A percentile compares a stretch with the other conserved stretches of the same genome.
Evolutionary conservation across 1,284 basidiomycete genomes (phyloP).

Genomic region (Ustilago xerochloae): DNA sequence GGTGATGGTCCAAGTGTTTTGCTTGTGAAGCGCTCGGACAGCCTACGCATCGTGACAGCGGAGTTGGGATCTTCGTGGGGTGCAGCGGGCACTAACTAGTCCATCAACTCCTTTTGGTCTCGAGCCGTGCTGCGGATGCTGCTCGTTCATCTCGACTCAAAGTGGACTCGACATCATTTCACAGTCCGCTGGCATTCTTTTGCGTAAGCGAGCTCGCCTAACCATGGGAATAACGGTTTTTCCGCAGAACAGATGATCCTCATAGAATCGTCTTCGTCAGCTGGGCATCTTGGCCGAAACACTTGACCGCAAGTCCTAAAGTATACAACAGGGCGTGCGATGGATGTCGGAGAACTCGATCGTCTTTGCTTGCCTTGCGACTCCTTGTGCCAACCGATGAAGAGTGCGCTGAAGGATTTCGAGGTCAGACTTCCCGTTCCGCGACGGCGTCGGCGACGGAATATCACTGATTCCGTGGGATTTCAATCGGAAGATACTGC

Average conservation of each 20-base stretch:
- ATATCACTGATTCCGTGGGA: no score
- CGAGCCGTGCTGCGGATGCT: no score
- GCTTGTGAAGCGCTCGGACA: not conserved
- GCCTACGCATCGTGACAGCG: conserved; percentile 4
- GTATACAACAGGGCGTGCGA: no score
- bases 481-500: no score
- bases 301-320: no score
- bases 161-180: not conserved
- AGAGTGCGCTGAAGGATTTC: no score
- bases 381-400: no score
- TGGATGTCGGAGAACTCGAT: no score
- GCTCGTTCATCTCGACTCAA: not conserved
- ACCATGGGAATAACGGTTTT: conserved; percentile 2
- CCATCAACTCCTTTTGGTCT: not conserved
- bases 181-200: not conserved
- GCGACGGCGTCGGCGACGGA: no score
- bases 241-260: conserved; percentile 10
- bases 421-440: no score
- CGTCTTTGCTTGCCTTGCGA: no score
- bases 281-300: not conserved
- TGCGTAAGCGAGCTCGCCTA: conserved; percentile 7
- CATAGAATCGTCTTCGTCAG: not conserved
- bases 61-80: conserved; percentile 17
- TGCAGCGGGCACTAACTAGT: not conserved
- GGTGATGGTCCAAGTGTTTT: not conserved